These are phyloP conservation scores for Aspergillus udagawae DNA, from an alignment of 2,329 filamentous ascomycete genomes.

Conservation along the genomic window DNA sequence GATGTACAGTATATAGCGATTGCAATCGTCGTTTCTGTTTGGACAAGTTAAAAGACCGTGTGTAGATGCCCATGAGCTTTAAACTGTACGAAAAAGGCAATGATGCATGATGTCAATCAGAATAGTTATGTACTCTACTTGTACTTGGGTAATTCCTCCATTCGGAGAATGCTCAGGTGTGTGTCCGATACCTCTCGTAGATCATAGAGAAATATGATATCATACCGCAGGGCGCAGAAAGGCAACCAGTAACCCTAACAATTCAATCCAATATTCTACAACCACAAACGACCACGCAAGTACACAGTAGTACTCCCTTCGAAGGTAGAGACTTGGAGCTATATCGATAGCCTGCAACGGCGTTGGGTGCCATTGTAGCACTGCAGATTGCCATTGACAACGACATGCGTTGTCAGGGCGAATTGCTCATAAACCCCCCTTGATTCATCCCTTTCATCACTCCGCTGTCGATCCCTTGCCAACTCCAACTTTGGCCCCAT, in stretches of 20 bases:
- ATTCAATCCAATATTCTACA: neutral
- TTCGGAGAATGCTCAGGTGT: neutral
- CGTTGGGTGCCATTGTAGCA: neutral
- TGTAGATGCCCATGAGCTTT: neutral
- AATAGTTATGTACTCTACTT: neutral
- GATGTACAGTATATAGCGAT: neutral
- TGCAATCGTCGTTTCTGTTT: too few relatives aligned
- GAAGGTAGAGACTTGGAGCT: neutral
- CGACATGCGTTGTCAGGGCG: neutral
- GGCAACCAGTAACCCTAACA: neutral
- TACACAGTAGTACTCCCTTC: neutral
- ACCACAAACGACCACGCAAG: too few relatives aligned
- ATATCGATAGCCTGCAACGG: neutral
- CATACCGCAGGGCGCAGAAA: neutral
- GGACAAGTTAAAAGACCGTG: neutral
- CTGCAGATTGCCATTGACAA: neutral
- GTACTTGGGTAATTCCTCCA: neutral
- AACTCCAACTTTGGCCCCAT: neutral
- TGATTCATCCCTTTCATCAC: constrained; percentile 7
- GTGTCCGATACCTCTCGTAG: neutral
- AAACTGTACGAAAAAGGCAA: neutral
- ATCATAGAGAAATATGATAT: neutral
- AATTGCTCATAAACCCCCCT: constrained; percentile 3
- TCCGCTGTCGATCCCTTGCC: constrained; percentile 5
- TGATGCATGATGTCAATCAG: neutral